These are phyloP conservation scores for Arachis stenosperma DNA, from an alignment of 306 rosid genomes.

Conservation along the genomic window DNA sequence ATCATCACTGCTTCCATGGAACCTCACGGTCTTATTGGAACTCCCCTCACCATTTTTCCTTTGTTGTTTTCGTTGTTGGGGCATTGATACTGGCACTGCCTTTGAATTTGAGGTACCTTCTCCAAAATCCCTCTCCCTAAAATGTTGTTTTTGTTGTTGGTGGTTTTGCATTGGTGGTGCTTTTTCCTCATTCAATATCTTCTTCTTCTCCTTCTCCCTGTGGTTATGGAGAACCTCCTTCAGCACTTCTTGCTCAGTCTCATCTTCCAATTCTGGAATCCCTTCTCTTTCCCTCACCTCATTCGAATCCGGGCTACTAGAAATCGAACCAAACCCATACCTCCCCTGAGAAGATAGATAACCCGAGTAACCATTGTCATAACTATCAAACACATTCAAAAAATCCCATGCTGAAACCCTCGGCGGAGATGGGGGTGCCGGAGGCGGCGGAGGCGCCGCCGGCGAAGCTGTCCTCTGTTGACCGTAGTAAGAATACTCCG, in stretches of 20 bases:
- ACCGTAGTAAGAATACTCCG: conserved; percentile 38
- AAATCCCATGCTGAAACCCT: conserved; percentile 78
- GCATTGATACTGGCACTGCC: conserved; percentile 45
- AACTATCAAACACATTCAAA: conserved; percentile 69
- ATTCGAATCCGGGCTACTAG: conserved; percentile 87
- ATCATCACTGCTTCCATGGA: conserved; percentile 50
- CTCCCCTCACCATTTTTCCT: conserved; percentile 60
- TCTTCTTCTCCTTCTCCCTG: conserved; percentile 40
- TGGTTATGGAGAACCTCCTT: conserved; percentile 41
- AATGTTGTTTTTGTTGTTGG: conserved; percentile 31
- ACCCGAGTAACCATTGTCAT: conserved; percentile 56
- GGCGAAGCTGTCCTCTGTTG: conserved; percentile 46
- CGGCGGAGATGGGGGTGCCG: conserved; percentile 95
- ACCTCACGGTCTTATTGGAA: conserved; percentile 60
- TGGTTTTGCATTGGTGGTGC: conserved; percentile 7
- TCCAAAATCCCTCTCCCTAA: conserved; percentile 50
- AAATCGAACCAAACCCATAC: conserved; percentile 59
- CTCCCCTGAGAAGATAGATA: conserved; percentile 43
- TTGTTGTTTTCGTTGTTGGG: conserved; percentile 39
- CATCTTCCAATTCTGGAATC: conserved; percentile 98
- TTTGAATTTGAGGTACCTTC: conserved; percentile 79
- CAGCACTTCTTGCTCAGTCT: conserved; percentile 65
- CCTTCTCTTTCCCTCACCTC: conserved; percentile 98
- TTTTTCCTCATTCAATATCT: conserved; percentile 49
- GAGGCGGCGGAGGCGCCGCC: conserved; percentile 57